These are phyloP conservation scores for Fraxinus ornus DNA, from an alignment of 305 asterid genomes.

Conservation along the genomic window DNA sequence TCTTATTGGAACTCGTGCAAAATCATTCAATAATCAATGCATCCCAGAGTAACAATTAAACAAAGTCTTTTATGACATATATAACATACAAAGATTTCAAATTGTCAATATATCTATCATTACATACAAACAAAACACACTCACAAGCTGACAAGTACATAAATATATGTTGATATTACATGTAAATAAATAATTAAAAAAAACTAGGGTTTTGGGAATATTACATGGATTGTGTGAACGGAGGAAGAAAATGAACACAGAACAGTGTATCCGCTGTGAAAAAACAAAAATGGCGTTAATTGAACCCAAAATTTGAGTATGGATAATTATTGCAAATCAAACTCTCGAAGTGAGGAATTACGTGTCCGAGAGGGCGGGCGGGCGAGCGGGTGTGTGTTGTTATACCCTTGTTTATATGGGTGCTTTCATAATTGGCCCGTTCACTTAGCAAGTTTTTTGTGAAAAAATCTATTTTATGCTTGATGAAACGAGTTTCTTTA, in stretches of 20 bases:
- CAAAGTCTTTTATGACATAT: background rate
- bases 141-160: background rate
- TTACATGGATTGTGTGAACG: background rate
- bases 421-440: too few relatives aligned
- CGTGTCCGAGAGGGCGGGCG: background rate
- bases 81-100: background rate
- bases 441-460: too few relatives aligned
- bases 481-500: too few relatives aligned
- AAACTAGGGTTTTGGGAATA: background rate
- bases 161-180: background rate
- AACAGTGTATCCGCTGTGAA: background rate
- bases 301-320: background rate
- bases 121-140: background rate
- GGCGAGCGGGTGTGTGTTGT: background rate
- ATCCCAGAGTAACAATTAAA: background rate
- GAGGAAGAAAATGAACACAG: background rate
- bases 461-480: too few relatives aligned
- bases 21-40: background rate
- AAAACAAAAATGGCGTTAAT: background rate
- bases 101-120: background rate
- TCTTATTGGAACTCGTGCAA: constrained; percentile 19
- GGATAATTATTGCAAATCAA: background rate
- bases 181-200: background rate
- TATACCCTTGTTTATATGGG: too few relatives aligned
- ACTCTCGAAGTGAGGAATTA: background rate